Evolutionary conservation across 1,284 basidiomycete genomes (phyloP), one percentile per base, ranked within the genome.

Genomic region (Heterobasidion occidentale): DNA sequence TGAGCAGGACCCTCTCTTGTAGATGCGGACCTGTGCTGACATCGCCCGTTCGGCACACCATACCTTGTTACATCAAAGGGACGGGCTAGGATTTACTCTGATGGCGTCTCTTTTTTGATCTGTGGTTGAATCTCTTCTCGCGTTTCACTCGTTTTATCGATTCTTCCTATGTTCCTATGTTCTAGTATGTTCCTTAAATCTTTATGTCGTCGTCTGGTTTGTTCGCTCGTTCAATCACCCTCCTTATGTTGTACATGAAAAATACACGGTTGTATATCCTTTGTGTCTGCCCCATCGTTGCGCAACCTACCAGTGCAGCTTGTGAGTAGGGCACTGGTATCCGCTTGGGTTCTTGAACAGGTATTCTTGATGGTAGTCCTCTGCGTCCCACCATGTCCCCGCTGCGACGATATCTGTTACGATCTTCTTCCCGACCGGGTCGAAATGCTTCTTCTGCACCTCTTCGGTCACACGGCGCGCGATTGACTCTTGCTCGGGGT

Each of bases 351-450:
- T 81, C 63, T 86, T 84, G 71, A 86, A 83, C 8, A 93, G 74
- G 67, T 94, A 94, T 50, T 90, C 73, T 67, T 94, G 92, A 70
- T 95, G 93, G 67, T 94, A 92, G 14, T 83, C 78, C 68, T 96
- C 93, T 0, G 89, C 93, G 57, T 90, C 76, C 74, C 83, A 93
- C 91, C 91, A 96, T 45, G 76, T 69, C 0, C 80, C 81, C 2
- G 84, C 87, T 0, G 77, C 66, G 5, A 74, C 63, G 59, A 95
- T 89, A 60, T 85, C 73, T 0, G 94, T 97, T 1, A 86, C 88
- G 58, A 98, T 93, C 67, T 79, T 84, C 71, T 79, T 66, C 42
- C 85, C 86, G 58, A 84, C 85, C 7, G 87, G 81, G n/a, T 83
- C 81, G 62, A 86, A 87, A 62, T 95, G 84, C 71, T 90, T 90